Percentiles rank a stretch among this genome's conserved stretches.
Conservation (phyloP, 2,329 filamentous ascomycete species). For the Colletotrichum gigasporum region DNA sequence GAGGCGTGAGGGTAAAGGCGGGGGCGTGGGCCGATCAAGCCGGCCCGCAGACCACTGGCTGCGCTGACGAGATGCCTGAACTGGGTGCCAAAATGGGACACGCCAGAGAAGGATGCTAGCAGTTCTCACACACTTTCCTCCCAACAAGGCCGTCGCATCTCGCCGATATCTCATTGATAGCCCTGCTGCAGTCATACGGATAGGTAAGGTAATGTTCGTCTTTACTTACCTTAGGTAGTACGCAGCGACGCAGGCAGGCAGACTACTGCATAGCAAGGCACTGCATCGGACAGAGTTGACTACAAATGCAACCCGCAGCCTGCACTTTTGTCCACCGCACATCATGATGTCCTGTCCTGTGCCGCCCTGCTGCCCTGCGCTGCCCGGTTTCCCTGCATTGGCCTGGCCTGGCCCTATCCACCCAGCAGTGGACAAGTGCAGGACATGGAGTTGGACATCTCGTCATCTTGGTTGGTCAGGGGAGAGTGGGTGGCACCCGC, state of each 20-base stretch:
- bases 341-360: background rate
- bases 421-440: conserved; percentile 11
- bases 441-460: conserved; percentile 5
- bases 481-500: conserved; percentile 2
- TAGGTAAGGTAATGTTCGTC: too few species aligned
- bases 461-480: conserved; percentile 23
- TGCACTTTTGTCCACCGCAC: background rate
- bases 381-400: conserved; percentile 7
- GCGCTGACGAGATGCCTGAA: background rate
- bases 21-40: background rate
- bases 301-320: background rate
- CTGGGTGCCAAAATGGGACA: too few species aligned
- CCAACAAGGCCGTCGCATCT: too few species aligned
- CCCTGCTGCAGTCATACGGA: too few species aligned
- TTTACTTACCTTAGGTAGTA: too few species aligned
- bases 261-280: too few species aligned
- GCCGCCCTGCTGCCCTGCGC: background rate
- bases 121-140: too few species aligned
- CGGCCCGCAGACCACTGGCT: too few species aligned
- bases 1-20: background rate
- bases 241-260: too few species aligned
- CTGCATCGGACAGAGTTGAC: too few species aligned
- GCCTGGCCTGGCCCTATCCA: background rate
- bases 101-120: too few species aligned
- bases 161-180: too few species aligned